Percentiles rank a stretch among this genome's conserved stretches.
These are phyloP conservation scores for Mycena sanguinolenta DNA, from an alignment of 768 basidiomycete genomes.

Conservation along the genomic window DNA sequence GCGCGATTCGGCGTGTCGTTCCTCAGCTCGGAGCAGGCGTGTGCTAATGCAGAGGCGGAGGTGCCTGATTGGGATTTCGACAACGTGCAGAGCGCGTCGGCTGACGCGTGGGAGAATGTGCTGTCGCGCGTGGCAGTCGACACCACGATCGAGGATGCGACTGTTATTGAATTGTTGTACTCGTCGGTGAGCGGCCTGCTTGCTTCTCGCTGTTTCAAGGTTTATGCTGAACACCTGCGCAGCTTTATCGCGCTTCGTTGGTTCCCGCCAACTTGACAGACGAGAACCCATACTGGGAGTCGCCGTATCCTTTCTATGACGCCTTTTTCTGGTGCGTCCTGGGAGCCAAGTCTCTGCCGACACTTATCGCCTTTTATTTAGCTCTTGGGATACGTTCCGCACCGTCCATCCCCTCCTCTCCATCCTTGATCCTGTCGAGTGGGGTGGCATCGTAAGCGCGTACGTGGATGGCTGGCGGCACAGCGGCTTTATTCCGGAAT, in stretches of 20 bases:
- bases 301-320: constrained; percentile 62
- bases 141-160: constrained; percentile 52
- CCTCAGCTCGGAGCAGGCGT: constrained; percentile 65
- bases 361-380: constrained; percentile 40
- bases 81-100: constrained; percentile 53
- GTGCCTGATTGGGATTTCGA: constrained; percentile 64
- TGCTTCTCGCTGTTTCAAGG: background rate
- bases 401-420: constrained; percentile 66
- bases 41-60: constrained; percentile 68
- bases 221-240: background rate
- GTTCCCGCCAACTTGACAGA: constrained; percentile 64
- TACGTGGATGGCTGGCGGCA: constrained; percentile 67
- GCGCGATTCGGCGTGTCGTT: constrained; percentile 74
- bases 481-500: constrained; percentile 65
- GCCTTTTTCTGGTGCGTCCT: constrained; percentile 61
- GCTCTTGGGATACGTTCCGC: constrained; percentile 69
- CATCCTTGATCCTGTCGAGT: constrained; percentile 58
- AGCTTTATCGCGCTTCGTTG: constrained; percentile 65
- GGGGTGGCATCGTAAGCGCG: constrained; percentile 61
- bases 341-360: too few relatives aligned
- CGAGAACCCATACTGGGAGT: constrained; percentile 66
- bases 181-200: constrained; percentile 54
- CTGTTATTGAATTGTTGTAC: constrained; percentile 60
- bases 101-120: constrained; percentile 58
- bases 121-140: constrained; percentile 54